Conservation (phyloP, 805 yeast genomes). For the Kodamaea fukazawae region DNA sequence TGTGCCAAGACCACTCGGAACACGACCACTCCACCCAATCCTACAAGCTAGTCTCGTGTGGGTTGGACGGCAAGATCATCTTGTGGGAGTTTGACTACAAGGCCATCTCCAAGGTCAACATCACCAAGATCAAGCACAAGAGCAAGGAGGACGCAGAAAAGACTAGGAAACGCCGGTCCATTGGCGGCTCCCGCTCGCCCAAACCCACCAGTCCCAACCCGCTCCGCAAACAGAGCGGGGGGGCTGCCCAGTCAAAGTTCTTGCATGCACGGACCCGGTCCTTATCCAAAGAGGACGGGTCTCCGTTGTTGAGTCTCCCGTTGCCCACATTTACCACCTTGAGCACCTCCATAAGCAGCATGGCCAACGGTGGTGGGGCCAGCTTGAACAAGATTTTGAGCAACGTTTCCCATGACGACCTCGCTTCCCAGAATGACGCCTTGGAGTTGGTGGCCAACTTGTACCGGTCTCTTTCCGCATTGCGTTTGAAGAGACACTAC, state of each 20-base stretch:
- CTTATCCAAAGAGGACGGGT: slow-evolving; percentile 9
- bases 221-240: slow-evolving; percentile 4
- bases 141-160: slow-evolving; percentile 4
- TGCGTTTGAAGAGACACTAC: slow-evolving; percentile 35
- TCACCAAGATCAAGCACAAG: not conserved
- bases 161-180: slow-evolving; percentile 2
- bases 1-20: slow-evolving; percentile 6
- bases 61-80: slow-evolving; percentile 39
- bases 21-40: slow-evolving; percentile 3
- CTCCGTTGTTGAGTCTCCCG: slow-evolving; percentile 4
- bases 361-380: slow-evolving; percentile 6
- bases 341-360: slow-evolving; percentile 5
- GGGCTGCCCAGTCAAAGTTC: not conserved
- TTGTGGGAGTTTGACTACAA: slow-evolving; percentile 45
- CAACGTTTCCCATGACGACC: slow-evolving; percentile 9
- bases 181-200: slow-evolving; percentile 6
- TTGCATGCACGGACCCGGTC: slow-evolving; percentile 14
- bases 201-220: slow-evolving; percentile 10
- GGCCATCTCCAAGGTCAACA: slow-evolving; percentile 37
- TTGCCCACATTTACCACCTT: slow-evolving; percentile 4
- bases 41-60: slow-evolving; percentile 38
- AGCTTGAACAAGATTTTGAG: slow-evolving; percentile 10
- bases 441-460: slow-evolving; percentile 28
- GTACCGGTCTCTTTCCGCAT: slow-evolving; percentile 34
- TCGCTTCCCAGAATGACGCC: slow-evolving; percentile 14